Percentiles rank a stretch among this genome's conserved stretches.
Evolutionary conservation across 2,329 filamentous ascomycete genomes (phyloP).

Genomic region (Stromatinia cepivora): DNA sequence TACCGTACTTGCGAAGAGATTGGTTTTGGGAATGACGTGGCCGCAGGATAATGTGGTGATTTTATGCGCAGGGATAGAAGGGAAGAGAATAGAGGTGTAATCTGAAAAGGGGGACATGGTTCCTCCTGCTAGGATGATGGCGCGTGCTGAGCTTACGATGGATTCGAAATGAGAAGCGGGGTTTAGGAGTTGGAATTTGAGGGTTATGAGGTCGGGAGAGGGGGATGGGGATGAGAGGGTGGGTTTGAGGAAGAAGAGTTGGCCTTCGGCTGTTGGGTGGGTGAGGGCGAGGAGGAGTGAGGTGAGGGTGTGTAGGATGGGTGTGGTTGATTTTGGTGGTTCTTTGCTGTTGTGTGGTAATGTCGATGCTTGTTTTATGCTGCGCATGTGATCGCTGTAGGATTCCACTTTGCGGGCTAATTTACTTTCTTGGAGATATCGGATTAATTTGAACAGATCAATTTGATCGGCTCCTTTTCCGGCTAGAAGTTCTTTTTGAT

Average conservation of each 20-base stretch:
- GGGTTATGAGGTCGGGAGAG: constrained; percentile 47
- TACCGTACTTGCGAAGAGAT: constrained; percentile 77
- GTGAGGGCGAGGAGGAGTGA: constrained; percentile 78
- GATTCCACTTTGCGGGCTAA: constrained; percentile 92
- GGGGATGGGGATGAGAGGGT: constrained; percentile 7
- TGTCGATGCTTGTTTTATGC: constrained; percentile 33
- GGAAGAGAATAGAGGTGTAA: constrained; percentile 83
- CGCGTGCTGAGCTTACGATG: constrained; percentile 78
- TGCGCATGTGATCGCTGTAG: constrained; percentile 63
- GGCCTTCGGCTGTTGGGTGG: constrained; percentile 74
- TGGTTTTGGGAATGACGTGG: constrained; percentile 84
- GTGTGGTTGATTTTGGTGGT: constrained; percentile 26
- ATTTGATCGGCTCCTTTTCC: constrained; percentile 92
- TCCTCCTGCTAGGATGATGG: constrained; percentile 87
- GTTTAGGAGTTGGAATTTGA: constrained; percentile 87
- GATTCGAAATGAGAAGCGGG: constrained; percentile 89
- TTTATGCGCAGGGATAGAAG: constrained; percentile 61
- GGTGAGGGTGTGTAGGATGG: constrained; percentile 54
- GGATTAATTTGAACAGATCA: constrained; percentile 84
- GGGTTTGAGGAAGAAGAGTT: constrained; percentile 61
- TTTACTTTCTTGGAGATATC: constrained; percentile 89
- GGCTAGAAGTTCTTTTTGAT: constrained; percentile 70
- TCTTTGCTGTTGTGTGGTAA: neutral
- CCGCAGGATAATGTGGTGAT: constrained; percentile 87
- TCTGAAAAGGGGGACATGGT: constrained; percentile 98